These are phyloP conservation scores for Halophytophthora polymorphica DNA, from an alignment of 352 stramenopile genomes.

Conservation along the genomic window DNA sequence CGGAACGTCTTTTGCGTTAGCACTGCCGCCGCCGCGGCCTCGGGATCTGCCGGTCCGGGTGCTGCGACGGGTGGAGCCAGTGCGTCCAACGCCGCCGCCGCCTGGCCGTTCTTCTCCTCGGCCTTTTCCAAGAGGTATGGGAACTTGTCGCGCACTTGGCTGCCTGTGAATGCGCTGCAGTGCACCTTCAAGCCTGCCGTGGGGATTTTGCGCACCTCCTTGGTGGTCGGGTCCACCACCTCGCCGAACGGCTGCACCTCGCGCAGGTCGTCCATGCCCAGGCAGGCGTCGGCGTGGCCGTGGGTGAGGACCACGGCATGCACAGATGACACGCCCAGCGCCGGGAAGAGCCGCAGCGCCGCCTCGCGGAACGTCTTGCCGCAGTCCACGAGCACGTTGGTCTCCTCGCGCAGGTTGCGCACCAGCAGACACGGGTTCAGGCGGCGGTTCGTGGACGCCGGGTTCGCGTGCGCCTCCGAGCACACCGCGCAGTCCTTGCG, in stretches of 20 bases:
- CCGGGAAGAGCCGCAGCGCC: constrained; percentile 62
- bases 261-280: constrained; percentile 84
- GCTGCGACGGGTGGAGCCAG: not conserved
- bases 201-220: constrained; percentile 58
- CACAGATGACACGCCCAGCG: constrained; percentile 42
- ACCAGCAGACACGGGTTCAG: constrained; percentile 81
- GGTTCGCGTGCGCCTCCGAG: constrained; percentile 60
- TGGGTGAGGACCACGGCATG: constrained; percentile 83
- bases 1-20: constrained; percentile 44
- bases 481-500: constrained; percentile 55
- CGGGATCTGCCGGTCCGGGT: not conserved
- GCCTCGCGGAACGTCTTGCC: constrained; percentile 88
- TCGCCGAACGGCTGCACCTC: constrained; percentile 68
- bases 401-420: constrained; percentile 32
- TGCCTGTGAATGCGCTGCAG: constrained; percentile 53
- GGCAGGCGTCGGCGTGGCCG: constrained; percentile 77
- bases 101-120: constrained; percentile 6
- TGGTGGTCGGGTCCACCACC: constrained; percentile 49
- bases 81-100: constrained; percentile 2
- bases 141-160: constrained; percentile 68
- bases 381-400: constrained; percentile 82
- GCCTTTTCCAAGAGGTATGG: constrained; percentile 67
- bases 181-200: constrained; percentile 56
- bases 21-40: constrained; percentile 6
- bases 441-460: constrained; percentile 70